phyloP scores from a whole-genome alignment of 257 asterid genomes.

The Solanum dulcamara region DNA sequence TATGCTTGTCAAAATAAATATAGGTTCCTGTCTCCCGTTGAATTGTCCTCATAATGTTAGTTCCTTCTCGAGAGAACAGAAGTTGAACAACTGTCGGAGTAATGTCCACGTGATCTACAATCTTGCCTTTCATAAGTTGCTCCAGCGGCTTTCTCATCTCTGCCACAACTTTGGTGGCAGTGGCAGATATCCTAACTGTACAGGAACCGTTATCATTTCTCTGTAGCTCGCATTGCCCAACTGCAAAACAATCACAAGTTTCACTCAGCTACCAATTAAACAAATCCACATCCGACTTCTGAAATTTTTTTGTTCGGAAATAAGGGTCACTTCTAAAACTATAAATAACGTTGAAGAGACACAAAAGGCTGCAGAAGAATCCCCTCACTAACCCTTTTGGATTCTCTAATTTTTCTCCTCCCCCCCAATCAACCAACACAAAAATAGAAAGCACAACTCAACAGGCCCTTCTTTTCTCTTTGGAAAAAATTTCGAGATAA shows the following conservation, averaged over 20 bases:
- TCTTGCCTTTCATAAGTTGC: constrained; percentile 63
- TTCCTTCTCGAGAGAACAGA: constrained; percentile 70
- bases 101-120: constrained; percentile 38
- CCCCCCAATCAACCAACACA: not conserved
- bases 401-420: not conserved
- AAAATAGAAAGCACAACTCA: not conserved
- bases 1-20: constrained; percentile 57
- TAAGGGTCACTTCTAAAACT: not conserved
- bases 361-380: not conserved
- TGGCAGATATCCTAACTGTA: constrained; percentile 71
- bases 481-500: not conserved
- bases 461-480: not conserved
- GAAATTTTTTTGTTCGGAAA: not conserved
- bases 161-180: constrained; percentile 64
- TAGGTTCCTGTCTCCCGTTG: constrained; percentile 50
- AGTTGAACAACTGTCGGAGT: constrained; percentile 57
- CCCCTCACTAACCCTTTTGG: not conserved
- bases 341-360: not conserved
- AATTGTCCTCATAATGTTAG: constrained; percentile 40
- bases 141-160: constrained; percentile 66
- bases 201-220: constrained; percentile 46
- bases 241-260: constrained; percentile 23
- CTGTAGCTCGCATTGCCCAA: constrained; percentile 50
- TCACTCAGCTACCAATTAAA: not conserved
- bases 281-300: not conserved